phyloP scores from a whole-genome alignment of 441 rosid species.

The Pelargonium australe region DNA sequence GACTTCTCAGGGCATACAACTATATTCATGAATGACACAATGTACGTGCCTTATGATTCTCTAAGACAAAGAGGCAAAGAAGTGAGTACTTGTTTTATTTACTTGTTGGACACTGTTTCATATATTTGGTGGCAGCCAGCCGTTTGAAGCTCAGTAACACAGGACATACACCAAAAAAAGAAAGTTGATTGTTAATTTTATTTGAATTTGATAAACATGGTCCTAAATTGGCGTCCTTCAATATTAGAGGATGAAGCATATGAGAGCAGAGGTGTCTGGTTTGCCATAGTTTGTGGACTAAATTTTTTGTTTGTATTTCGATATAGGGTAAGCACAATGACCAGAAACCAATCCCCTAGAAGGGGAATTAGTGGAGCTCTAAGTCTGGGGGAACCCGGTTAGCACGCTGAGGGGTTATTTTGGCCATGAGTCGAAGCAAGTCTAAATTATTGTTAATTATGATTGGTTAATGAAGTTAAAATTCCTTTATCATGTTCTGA shows the following conservation, averaged over 20 bases:
- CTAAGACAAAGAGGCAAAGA: constrained; percentile 51
- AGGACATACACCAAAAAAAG: background rate
- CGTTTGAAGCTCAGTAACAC: background rate
- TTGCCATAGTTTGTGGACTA: background rate
- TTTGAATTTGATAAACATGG: background rate
- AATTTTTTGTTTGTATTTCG: background rate
- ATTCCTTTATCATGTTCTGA: background rate
- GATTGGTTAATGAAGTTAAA: background rate
- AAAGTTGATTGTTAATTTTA: background rate
- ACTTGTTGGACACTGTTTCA: background rate
- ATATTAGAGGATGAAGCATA: background rate
- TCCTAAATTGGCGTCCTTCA: background rate
- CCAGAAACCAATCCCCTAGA: background rate
- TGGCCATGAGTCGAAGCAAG: background rate
- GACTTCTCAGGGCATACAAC: constrained; percentile 66
- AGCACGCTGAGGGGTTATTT: background rate
- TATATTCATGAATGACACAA: constrained; percentile 42
- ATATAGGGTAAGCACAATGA: background rate
- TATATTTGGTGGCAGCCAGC: background rate
- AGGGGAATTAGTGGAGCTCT: background rate
- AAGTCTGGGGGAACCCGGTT: constrained; percentile 3
- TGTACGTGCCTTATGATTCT: constrained; percentile 35
- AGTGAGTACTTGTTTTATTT: constrained; percentile 31
- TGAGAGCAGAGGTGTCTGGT: constrained; percentile 1
- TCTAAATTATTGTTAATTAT: background rate